Conservation (phyloP, 176 grass and related monocot genomes). For the Sorghum bicolor region Sorghum_bicolor_NCBIv3 NC_012876.2:8703501-8704000, state of each 20-base stretch:
- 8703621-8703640: background rate
- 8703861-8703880: background rate
- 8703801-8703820: background rate
- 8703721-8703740: background rate
- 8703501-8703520: background rate
- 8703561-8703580: slow-evolving; percentile 5
- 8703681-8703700: background rate
- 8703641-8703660: background rate
- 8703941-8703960: no score
- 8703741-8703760: background rate
- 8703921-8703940: no score
- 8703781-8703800: no score
- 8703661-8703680: background rate
- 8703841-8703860: background rate
- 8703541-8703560: background rate
- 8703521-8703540: background rate
- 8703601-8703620: background rate
- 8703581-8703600: slow-evolving; percentile 31
- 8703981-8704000: no score
- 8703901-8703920: no score
- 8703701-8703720: background rate
- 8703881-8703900: no score
- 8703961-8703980: no score
- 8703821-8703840: background rate
- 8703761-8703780: background rate